Conservation (phyloP, 495 filamentous ascomycete genomes). For the Penicillium robsamsonii region DNA sequence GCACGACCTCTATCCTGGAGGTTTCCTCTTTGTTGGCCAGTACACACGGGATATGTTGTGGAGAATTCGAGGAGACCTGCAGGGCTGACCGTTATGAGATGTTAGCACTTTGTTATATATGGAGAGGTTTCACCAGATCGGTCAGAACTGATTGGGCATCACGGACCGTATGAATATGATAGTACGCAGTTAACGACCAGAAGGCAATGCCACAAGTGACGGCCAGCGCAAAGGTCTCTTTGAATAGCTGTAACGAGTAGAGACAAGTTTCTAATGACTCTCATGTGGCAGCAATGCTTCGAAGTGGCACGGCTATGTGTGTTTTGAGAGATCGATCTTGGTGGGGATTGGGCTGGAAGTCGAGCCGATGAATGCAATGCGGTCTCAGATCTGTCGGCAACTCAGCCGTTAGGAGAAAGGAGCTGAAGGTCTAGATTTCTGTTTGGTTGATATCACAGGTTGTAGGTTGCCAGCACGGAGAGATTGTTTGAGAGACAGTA, state of each 20-base stretch:
- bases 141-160: conserved; percentile 11
- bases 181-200: neutral
- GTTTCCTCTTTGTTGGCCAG: conserved; percentile 18
- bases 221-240: neutral
- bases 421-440: neutral
- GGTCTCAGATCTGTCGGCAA: conserved; percentile 24
- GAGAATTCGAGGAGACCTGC: conserved; percentile 30
- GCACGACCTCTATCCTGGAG: conserved; percentile 20
- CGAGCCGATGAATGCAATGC: conserved; percentile 26
- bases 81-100: conserved; percentile 18
- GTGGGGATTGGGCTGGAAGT: conserved; percentile 1
- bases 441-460: neutral
- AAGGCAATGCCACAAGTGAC: neutral
- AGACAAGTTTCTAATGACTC: neutral
- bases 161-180: conserved; percentile 7
- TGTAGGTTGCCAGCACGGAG: neutral
- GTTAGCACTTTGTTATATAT: conserved; percentile 23
- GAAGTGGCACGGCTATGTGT: neutral
- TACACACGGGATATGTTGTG: conserved; percentile 19
- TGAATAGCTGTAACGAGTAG: neutral
- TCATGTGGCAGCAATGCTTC: neutral
- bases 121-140: conserved; percentile 30
- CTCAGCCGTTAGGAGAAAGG: neutral
- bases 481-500: conserved; percentile 13
- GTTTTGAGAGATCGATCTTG: neutral